Evolutionary conservation across 225 moss, liverwort and hornwort species (phyloP).

Genomic region (Asterella californica): DNA sequence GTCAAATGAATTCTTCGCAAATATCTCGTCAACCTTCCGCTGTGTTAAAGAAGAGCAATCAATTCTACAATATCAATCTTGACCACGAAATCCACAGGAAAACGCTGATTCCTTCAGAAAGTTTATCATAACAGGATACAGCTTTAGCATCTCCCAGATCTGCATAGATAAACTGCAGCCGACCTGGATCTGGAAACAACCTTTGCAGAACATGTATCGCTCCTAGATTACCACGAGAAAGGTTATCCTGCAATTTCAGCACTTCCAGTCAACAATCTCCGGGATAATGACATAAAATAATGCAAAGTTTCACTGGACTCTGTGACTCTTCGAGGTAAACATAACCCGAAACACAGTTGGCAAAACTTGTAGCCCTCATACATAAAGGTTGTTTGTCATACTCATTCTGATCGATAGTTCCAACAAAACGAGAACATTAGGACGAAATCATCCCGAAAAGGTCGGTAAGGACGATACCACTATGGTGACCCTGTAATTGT

Average conservation of each 20-base stretch:
- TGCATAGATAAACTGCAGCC: constrained; percentile 72
- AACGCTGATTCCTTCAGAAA: neutral
- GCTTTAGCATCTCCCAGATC: constrained; percentile 92
- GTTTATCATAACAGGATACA: constrained; percentile 52
- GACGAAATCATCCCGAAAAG: neutral
- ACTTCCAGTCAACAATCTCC: neutral
- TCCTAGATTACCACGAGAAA: constrained; percentile 87
- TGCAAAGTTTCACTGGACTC: neutral
- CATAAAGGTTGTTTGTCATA: neutral
- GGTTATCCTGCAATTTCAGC: constrained; percentile 60
- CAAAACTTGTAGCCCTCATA: neutral
- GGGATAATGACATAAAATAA: neutral
- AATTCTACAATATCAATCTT: neutral
- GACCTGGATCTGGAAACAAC: constrained; percentile 63
- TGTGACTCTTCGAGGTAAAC: neutral
- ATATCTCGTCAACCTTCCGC: constrained; percentile 72
- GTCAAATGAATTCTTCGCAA: constrained; percentile 67
- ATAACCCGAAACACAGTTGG: neutral
- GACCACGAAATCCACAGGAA: neutral
- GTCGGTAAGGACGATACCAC: constrained; percentile 42
- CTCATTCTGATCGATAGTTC: neutral
- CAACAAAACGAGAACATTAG: neutral
- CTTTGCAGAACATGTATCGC: constrained; percentile 66
- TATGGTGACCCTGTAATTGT: constrained; percentile 72
- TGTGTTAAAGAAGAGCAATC: constrained; percentile 28